Evolutionary conservation across 441 rosid species (phyloP).

Genomic region (Erodium trifolium): DNA sequence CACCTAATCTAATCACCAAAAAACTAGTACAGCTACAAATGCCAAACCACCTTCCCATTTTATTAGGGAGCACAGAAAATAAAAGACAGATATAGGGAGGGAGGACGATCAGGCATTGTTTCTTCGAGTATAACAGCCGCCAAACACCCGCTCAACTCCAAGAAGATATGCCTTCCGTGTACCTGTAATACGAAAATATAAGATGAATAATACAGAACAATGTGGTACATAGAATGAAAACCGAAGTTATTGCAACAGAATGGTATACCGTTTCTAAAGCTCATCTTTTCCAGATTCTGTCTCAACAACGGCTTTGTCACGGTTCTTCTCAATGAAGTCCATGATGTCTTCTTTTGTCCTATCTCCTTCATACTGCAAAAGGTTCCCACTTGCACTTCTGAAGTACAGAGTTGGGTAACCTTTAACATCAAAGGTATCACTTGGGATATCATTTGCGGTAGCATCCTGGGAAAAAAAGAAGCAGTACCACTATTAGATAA

Average conservation of each 20-base stretch:
- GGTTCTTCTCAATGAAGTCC: constrained; percentile 71
- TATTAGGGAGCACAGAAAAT: not conserved
- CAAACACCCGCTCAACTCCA: not conserved
- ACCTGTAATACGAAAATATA: not conserved
- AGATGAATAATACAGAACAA: no score
- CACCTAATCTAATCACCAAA: not conserved
- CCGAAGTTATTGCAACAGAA: no score
- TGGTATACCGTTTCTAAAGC: constrained; percentile 26
- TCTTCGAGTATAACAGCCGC: not conserved
- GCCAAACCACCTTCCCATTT: not conserved
- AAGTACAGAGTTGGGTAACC: constrained; percentile 85
- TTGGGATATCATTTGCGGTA: constrained; percentile 70
- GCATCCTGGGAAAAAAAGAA: constrained; percentile 45
- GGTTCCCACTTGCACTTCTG: constrained; percentile 57
- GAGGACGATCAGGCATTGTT: not conserved
- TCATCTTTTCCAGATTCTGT: constrained; percentile 40
- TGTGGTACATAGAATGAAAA: no score
- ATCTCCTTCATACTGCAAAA: constrained; percentile 51
- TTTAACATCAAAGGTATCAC: constrained; percentile 53
- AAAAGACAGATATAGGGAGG: not conserved
- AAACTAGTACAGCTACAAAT: not conserved
- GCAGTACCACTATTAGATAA: no score
- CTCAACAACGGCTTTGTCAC: constrained; percentile 31
- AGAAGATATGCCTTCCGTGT: not conserved
- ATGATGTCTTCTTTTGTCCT: constrained; percentile 78